Percentiles rank a stretch among this genome's conserved stretches.
Evolutionary conservation across 495 filamentous ascomycete species (phyloP).

Genomic region (Xylona heveae): DNA sequence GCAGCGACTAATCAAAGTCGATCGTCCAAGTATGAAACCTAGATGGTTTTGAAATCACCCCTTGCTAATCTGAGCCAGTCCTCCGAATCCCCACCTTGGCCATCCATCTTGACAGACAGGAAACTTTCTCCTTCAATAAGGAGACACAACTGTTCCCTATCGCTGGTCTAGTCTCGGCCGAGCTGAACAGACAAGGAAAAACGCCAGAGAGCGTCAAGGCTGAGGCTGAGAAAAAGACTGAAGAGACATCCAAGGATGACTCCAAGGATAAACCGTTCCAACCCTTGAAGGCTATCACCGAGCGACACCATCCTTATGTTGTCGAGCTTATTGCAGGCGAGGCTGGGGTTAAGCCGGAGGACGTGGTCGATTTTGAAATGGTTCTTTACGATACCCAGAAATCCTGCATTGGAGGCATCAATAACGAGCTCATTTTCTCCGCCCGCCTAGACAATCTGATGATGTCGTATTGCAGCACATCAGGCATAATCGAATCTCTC

Average conservation of each 20-base stretch:
- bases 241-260: conserved; percentile 7
- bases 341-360: conserved; percentile 38
- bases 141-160: conserved; percentile 92
- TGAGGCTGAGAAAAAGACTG: conserved; percentile 16
- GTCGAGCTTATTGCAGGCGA: conserved; percentile 71
- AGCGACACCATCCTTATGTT: conserved; percentile 78
- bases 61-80: conserved; percentile 19
- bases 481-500: conserved; percentile 66
- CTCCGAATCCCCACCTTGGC: conserved; percentile 81
- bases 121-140: conserved; percentile 83
- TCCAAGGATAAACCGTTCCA: not conserved
- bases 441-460: conserved; percentile 81
- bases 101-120: conserved; percentile 74
- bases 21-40: conserved; percentile 41
- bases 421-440: conserved; percentile 88
- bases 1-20: conserved; percentile 76
- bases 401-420: conserved; percentile 68
- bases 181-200: conserved; percentile 52
- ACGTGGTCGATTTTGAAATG: conserved; percentile 86
- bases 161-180: conserved; percentile 63
- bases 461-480: conserved; percentile 78
- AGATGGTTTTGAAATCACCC: not conserved
- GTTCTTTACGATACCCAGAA: conserved; percentile 91
- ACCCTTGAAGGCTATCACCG: conserved; percentile 23
- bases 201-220: conserved; percentile 1